Percentiles rank a stretch among this genome's conserved stretches.
Conservation (phyloP, 306 rosid species). For the Cucurbita pepo region DNA sequence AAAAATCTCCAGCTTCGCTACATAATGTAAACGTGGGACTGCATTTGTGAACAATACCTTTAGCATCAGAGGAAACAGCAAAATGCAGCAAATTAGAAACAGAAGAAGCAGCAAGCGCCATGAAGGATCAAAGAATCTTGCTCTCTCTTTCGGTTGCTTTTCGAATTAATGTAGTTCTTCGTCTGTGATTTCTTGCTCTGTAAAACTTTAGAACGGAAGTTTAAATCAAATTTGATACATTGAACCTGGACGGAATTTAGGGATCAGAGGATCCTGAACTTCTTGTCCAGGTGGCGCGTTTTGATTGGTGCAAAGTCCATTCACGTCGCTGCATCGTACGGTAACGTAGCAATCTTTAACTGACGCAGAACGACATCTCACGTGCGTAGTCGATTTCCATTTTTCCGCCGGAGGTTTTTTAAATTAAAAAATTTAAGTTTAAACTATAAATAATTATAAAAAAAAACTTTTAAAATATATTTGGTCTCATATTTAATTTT, state of each 20-base stretch:
- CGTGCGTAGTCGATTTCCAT: not conserved
- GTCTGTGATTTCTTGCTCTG: not conserved
- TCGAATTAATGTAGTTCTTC: not conserved
- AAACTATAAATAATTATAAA: too few species aligned
- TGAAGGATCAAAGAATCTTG: not conserved
- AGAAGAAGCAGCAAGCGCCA: slow-evolving; percentile 55
- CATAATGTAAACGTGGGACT: too few species aligned
- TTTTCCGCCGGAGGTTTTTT: not conserved
- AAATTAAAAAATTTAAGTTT: not conserved
- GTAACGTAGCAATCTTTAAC: slow-evolving; percentile 13
- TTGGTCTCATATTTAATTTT: too few species aligned
- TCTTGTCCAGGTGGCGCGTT: slow-evolving; percentile 1
- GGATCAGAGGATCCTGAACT: fast-evolving
- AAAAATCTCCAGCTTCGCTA: not conserved
- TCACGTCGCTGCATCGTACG: slow-evolving; percentile 18
- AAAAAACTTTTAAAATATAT: too few species aligned
- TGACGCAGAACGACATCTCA: not conserved
- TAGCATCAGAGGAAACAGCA: slow-evolving; percentile 22
- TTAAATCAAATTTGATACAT: slow-evolving; percentile 11
- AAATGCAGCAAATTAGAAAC: slow-evolving; percentile 18
- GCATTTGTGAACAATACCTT: slow-evolving; percentile 22
- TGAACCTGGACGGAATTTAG: slow-evolving; percentile 37
- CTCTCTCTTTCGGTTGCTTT: not conserved
- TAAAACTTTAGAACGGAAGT: not conserved
- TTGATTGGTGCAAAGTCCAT: not conserved